These are phyloP conservation scores for Linum lewisii DNA, from an alignment of 345 rosid species.

Conservation along the genomic window DNA sequence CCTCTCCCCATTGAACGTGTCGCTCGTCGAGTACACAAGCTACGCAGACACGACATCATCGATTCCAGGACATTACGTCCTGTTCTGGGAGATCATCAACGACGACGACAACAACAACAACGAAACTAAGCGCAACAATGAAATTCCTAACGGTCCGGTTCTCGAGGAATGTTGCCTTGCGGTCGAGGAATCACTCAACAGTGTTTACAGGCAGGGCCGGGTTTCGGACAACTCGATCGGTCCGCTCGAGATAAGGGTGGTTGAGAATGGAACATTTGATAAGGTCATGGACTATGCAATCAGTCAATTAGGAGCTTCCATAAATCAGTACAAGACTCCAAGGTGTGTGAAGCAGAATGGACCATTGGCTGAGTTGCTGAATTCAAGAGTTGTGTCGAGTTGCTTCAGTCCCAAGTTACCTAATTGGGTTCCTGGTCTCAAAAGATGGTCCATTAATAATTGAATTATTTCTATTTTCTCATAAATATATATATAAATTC, in stretches of 20 bases:
- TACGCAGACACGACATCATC: conserved; percentile 20
- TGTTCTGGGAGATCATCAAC: conserved; percentile 12
- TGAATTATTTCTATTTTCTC: too few relatives aligned
- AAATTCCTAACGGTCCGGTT: conserved; percentile 1
- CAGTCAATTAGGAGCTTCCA: conserved; percentile 15
- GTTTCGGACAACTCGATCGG: conserved; percentile 15
- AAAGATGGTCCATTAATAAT: conserved; percentile 1
- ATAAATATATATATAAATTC: too few relatives aligned
- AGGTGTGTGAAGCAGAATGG: conserved; percentile 17
- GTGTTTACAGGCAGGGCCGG: conserved; percentile 14
- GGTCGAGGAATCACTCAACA: conserved; percentile 15
- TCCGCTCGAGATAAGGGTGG: conserved; percentile 12
- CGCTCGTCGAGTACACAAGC: conserved; percentile 16
- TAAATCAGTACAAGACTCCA: conserved; percentile 19
- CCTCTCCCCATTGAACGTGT: conserved; percentile 5
- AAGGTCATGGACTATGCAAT: conserved; percentile 15
- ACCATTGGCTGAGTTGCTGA: conserved; percentile 14
- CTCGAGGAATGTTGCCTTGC: conserved; percentile 13
- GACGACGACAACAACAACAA: not conserved
- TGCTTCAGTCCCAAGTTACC: conserved; percentile 15
- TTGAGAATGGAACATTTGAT: conserved; percentile 12
- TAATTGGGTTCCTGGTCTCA: conserved; percentile 16
- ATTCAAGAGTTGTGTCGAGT: conserved; percentile 9
- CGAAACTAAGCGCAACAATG: too few relatives aligned
- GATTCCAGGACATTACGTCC: conserved; percentile 13